A percentile compares a stretch with the other conserved stretches of the same genome.
These are phyloP conservation scores for Thalassia testudinum DNA, from an alignment of 116 monocot genomes.

Conservation along the genomic window DNA sequence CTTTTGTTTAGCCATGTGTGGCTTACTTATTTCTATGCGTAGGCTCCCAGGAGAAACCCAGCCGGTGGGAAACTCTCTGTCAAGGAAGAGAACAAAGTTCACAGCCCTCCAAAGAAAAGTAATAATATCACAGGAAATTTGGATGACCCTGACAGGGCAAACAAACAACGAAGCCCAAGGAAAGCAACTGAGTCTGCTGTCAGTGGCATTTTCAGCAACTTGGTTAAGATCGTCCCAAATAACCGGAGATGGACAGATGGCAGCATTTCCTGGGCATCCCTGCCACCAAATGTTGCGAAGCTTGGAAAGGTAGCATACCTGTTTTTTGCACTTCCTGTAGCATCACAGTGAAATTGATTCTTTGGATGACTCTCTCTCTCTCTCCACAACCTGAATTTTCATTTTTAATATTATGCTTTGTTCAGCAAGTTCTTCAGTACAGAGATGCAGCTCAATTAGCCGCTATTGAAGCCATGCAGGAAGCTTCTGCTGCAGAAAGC, in stretches of 20 bases:
- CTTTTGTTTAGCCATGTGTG: too few species aligned
- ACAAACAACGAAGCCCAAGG: conserved; percentile 33
- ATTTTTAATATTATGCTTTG: too few species aligned
- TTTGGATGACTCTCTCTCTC: too few species aligned
- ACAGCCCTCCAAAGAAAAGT: conserved; percentile 26
- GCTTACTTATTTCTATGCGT: too few species aligned
- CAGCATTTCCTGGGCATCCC: conserved; percentile 57
- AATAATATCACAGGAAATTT: conserved; percentile 13
- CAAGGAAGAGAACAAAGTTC: conserved; percentile 43
- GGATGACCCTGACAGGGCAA: conserved; percentile 29
- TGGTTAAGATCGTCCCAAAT: conserved; percentile 38
- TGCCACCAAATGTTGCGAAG: conserved; percentile 48
- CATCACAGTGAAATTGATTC: neutral
- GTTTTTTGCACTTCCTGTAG: neutral
- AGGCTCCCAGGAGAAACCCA: conserved; percentile 41
- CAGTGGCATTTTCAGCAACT: conserved; percentile 25
- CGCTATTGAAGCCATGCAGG: too few species aligned
- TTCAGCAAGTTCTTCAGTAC: conserved; percentile 47
- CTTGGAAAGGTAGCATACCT: conserved; percentile 67
- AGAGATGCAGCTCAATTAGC: conserved; percentile 64
- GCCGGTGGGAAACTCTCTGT: conserved; percentile 22
- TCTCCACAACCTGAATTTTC: too few species aligned
- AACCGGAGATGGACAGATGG: conserved; percentile 63
- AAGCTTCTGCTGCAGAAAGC: conserved; percentile 68
- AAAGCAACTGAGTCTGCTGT: conserved; percentile 22